Evolutionary conservation across 306 rosid genomes (phyloP).

Genomic region (Mimosa pudica): DNA sequence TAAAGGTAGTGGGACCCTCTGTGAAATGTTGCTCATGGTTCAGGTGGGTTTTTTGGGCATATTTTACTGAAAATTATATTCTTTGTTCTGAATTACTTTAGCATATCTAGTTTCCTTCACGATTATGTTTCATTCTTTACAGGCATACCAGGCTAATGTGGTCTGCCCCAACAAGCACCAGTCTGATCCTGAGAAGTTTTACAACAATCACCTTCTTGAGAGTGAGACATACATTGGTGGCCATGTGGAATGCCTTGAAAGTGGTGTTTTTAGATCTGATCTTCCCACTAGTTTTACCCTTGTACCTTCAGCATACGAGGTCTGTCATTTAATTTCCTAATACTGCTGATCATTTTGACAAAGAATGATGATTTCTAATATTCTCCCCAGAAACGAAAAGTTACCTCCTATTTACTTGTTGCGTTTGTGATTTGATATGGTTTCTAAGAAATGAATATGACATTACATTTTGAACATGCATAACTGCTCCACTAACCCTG

Average conservation of each 20-base stretch:
- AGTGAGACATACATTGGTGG: constrained; percentile 99
- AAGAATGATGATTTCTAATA: not conserved
- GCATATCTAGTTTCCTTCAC: constrained; percentile 33
- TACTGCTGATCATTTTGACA: constrained; percentile 31
- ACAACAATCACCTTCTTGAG: constrained; percentile 81
- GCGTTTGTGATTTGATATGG: constrained; percentile 27
- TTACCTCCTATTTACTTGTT: not conserved
- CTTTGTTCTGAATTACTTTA: constrained; percentile 14
- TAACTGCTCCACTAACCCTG: constrained; percentile 39
- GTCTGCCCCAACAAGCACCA: constrained; percentile 97
- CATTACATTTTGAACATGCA: not conserved
- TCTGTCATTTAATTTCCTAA: constrained; percentile 41
- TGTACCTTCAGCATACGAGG: constrained; percentile 88
- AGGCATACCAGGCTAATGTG: constrained; percentile 94
- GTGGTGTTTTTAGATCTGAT: constrained; percentile 98
- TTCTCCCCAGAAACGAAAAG: constrained; percentile 13
- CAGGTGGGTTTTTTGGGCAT: constrained; percentile 61
- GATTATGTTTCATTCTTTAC: constrained; percentile 43
- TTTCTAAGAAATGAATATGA: constrained; percentile 1
- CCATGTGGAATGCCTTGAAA: constrained; percentile 98
- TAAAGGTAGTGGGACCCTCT: constrained; percentile 98
- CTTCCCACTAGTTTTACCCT: constrained; percentile 83
- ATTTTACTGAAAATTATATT: constrained; percentile 35
- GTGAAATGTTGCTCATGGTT: constrained; percentile 99
- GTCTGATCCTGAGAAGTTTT: constrained; percentile 85